Conservation (phyloP, 768 basidiomycete species). For the Naganishia vishniacii region DNA sequence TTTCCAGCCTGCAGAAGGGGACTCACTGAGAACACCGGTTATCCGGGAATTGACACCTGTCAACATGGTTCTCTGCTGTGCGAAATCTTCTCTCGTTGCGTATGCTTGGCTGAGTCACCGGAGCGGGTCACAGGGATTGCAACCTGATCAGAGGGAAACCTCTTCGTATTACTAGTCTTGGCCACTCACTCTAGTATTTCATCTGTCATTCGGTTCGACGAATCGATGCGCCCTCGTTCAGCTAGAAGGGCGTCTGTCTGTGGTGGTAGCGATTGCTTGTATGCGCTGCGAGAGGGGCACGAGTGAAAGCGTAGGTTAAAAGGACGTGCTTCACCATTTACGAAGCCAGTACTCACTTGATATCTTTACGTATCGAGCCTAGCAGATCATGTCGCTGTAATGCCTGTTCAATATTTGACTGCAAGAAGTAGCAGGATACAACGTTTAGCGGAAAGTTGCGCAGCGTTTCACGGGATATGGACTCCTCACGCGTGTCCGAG, state of each 20-base stretch:
- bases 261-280: conserved; percentile 65
- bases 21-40: conserved; percentile 71
- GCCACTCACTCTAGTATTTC: conserved; percentile 72
- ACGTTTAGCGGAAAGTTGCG: background rate
- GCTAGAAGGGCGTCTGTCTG: conserved; percentile 78
- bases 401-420: conserved; percentile 76
- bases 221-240: conserved; percentile 84
- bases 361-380: conserved; percentile 87
- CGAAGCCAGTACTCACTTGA: conserved; percentile 62
- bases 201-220: conserved; percentile 90
- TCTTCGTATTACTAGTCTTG: background rate
- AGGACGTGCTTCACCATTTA: background rate
- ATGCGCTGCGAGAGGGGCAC: conserved; percentile 60
- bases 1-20: too few species aligned
- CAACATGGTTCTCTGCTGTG: conserved; percentile 69
- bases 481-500: conserved; percentile 68
- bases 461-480: too few species aligned
- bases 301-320: background rate
- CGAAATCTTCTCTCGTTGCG: conserved; percentile 89
- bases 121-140: conserved; percentile 8
- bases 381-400: conserved; percentile 81
- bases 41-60: conserved; percentile 77
- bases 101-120: conserved; percentile 74
- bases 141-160: conserved; percentile 10
- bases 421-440: conserved; percentile 6